Evolutionary conservation across 345 rosid species (phyloP), one percentile per base, ranked within the genome.

Genomic region (Lepidium didymum): DNA sequence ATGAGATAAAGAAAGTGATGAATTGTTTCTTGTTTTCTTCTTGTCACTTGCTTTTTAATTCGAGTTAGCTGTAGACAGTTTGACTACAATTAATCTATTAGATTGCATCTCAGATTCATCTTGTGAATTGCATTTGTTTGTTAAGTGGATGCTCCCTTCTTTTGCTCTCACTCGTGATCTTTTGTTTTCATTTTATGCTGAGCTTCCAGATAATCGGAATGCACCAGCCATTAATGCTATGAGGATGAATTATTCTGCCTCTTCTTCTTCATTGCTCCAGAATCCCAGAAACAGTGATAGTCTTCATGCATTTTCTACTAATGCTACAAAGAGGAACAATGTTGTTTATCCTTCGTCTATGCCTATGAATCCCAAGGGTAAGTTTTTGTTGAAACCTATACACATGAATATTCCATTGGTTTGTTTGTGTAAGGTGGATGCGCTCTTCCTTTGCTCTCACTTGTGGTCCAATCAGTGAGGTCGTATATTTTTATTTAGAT

Each of bases 291-390:
- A 19, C 21, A 19, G 21, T 19, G 21, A 19, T 19, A 19, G 21
- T 19, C 21, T 19, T 19, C 21, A 19, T 19, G 21, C 21, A 19
- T 19, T 2, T 1, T 1, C 21, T 19, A 19, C 21, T 19, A 19
- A 19, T 19, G 21, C 21, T 19, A 19, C 21, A 19, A 19, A 19
- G 21, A 19, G 21, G 21, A 19, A 19, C 21, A 19, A 1, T 19
- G 21, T 19, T 19, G 21, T 19, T 19, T 19, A 19, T 19, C 21
- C 2, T 19, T 19, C 21, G 21, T 19, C 21, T 19, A 19, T 19
- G 21, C 21, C 21, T 19, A 19, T 19, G 21, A 19, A 19, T 60
- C 73, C 29, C 68, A 25, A 13, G 25, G 77, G 77, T 74, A 35
- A 27, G 73, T 52, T 16, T 43, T 67, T 49, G 52, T 25, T 40